These are phyloP conservation scores for Xylaria scruposa DNA, from an alignment of 495 filamentous ascomycete genomes.

Conservation along the genomic window DNA sequence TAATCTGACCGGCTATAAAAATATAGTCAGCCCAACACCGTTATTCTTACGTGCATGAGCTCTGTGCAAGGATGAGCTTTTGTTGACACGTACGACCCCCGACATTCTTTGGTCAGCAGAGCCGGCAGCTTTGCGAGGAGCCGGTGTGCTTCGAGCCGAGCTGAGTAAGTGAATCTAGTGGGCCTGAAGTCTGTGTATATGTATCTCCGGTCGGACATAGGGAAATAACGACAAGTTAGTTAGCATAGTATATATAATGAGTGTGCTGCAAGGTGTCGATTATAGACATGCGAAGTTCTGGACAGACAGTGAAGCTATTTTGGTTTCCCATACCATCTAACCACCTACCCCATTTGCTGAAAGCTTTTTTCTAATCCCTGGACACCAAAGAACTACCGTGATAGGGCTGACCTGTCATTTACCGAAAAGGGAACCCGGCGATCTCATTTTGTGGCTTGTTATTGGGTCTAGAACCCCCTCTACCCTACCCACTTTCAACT, in stretches of 20 bases:
- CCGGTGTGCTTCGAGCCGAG: constrained; percentile 3
- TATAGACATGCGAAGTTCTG: not conserved
- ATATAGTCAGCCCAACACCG: constrained; percentile 3
- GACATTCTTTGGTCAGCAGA: constrained; percentile 17
- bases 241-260: not conserved
- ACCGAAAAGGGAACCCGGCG: not conserved
- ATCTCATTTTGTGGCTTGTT: not conserved
- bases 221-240: not conserved
- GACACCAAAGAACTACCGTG: not conserved
- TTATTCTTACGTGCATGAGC: constrained; percentile 17
- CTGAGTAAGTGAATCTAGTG: constrained; percentile 17
- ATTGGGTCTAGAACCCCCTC: not conserved
- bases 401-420: not conserved
- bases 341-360: no score
- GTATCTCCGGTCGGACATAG: constrained; percentile 13
- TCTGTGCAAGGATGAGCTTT: constrained; percentile 4
- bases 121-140: constrained; percentile 2
- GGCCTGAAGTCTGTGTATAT: not conserved
- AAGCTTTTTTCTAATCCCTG: not conserved
- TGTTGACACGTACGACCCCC: constrained; percentile 1
- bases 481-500: not conserved
- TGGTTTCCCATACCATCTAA: not conserved
- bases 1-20: not conserved
- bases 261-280: not conserved
- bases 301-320: not conserved